phyloP scores from a whole-genome alignment of 1,284 basidiomycete species.

The Anthracocystis walkeri region DNA sequence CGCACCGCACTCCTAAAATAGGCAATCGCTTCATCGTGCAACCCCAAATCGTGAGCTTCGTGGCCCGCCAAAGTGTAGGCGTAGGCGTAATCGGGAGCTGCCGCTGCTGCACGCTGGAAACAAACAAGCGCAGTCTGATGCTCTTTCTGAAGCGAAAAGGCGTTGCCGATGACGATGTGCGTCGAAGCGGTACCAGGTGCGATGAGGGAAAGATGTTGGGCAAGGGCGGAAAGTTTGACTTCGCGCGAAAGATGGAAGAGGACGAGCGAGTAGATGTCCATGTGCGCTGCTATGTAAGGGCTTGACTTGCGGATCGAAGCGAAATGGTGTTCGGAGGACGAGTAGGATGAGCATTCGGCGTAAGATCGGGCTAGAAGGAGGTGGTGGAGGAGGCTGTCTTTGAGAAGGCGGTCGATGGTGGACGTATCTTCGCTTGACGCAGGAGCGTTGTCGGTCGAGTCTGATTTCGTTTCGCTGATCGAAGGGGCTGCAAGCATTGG shows the following conservation, averaged over 20 bases:
- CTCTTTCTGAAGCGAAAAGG: conserved; percentile 65
- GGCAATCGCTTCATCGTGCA: conserved; percentile 58
- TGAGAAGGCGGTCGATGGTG: conserved; percentile 24
- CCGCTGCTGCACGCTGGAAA: conserved; percentile 61
- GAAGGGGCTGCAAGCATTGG: conserved; percentile 13
- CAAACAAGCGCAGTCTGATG: conserved; percentile 63
- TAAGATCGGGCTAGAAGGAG: conserved; percentile 58
- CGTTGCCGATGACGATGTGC: conserved; percentile 66
- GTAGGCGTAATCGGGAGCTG: conserved; percentile 64
- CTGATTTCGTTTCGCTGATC: background rate
- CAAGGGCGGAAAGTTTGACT: conserved; percentile 61
- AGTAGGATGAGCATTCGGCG: conserved; percentile 62
- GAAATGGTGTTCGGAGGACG: conserved; percentile 60
- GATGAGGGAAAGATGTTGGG: conserved; percentile 57
- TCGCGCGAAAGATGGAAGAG: conserved; percentile 69
- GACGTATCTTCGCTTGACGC: conserved; percentile 2
- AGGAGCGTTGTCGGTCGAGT: background rate
- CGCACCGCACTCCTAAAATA: conserved; percentile 64
- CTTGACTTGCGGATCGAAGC: conserved; percentile 41
- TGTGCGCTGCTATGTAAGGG: conserved; percentile 54
- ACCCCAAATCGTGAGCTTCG: conserved; percentile 63
- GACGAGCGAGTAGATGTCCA: conserved; percentile 67
- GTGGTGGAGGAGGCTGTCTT: conserved; percentile 49
- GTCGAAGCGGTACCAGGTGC: conserved; percentile 52
- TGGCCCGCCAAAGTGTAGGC: conserved; percentile 67